phyloP scores from a whole-genome alignment of 306 rosid genomes.

The Lupinus albus region DNA sequence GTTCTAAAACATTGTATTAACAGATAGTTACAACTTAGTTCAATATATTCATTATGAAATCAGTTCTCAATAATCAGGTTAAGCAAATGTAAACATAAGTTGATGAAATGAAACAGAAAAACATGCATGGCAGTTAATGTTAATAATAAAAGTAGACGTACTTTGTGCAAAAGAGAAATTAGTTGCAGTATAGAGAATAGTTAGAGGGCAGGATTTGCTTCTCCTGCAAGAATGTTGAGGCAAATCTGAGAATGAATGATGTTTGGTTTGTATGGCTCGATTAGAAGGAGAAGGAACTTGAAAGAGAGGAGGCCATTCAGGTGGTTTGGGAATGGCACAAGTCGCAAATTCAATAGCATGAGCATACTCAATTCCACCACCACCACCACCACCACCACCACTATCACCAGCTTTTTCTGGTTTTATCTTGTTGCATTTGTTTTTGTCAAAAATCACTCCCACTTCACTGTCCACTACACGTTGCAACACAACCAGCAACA shows the following conservation, averaged over 20 bases:
- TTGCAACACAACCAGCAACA: slow-evolving; percentile 61
- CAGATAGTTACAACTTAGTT: too few species aligned
- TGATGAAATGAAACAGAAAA: too few species aligned
- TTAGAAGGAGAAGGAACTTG: slow-evolving; percentile 56
- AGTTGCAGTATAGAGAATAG: slow-evolving; percentile 65
- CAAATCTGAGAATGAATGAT: slow-evolving; percentile 48
- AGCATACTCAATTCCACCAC: too few species aligned
- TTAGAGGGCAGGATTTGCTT: slow-evolving; percentile 59
- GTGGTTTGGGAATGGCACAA: slow-evolving; percentile 61
- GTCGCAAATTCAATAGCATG: slow-evolving; percentile 37
- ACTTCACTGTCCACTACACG: slow-evolving; percentile 36
- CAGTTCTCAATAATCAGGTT: too few species aligned
- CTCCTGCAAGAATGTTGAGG: slow-evolving; percentile 57
- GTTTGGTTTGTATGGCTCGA: slow-evolving; percentile 52
- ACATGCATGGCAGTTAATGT: too few species aligned
- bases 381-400: too few species aligned
- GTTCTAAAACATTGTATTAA: too few species aligned
- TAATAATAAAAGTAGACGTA: too few species aligned
- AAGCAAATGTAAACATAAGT: too few species aligned
- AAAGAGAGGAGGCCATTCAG: slow-evolving; percentile 79
- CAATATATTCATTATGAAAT: too few species aligned
- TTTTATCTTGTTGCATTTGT: too few species aligned
- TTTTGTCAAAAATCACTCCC: slow-evolving; percentile 40
- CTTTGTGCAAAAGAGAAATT: slow-evolving; percentile 63
- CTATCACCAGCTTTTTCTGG: too few species aligned